A percentile compares a stretch with the other conserved stretches of the same genome.
phyloP scores from a whole-genome alignment of 371 early-diverging fungal genomes.

The Blyttiomyces sp. region DNA sequence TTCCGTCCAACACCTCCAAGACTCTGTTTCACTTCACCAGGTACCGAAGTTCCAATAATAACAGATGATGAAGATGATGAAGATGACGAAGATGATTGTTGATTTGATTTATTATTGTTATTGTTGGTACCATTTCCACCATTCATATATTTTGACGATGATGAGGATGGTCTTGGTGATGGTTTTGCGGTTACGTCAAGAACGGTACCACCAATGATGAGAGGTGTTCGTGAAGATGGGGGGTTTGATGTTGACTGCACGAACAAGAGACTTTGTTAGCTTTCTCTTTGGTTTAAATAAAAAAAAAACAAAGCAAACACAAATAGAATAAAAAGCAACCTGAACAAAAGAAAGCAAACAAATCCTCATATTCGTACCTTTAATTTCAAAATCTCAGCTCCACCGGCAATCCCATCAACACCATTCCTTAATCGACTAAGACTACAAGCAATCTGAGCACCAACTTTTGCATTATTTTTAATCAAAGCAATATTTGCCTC shows the following conservation, averaged over 20 bases:
- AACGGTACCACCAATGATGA: conserved; percentile 82
- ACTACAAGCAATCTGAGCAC: conserved; percentile 68
- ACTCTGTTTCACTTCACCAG: conserved; percentile 62
- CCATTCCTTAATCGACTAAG: too few species aligned
- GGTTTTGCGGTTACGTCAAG: conserved; percentile 66
- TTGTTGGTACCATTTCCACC: too few species aligned
- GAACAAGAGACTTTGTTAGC: neutral
- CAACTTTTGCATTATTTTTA: conserved; percentile 85
- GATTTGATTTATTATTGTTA: too few species aligned
- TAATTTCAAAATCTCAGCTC: too few species aligned
- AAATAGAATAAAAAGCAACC: neutral
- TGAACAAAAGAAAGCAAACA: neutral
- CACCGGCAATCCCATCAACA: too few species aligned
- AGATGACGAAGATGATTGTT: too few species aligned
- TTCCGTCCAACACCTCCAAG: conserved; percentile 92
- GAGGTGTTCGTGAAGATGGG: neutral
- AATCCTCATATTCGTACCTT: conserved; percentile 10
- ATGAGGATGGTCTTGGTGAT: too few species aligned
- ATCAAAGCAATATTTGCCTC: conserved; percentile 71
- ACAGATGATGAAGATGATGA: neutral
- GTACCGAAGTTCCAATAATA: conserved; percentile 70
- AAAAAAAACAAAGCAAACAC: neutral
- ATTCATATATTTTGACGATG: too few species aligned
- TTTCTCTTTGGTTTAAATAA: neutral
- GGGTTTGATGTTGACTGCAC: neutral